Conservation (phyloP, 176 grass and related monocot species). For the Phyllostachys edulis region DNA sequence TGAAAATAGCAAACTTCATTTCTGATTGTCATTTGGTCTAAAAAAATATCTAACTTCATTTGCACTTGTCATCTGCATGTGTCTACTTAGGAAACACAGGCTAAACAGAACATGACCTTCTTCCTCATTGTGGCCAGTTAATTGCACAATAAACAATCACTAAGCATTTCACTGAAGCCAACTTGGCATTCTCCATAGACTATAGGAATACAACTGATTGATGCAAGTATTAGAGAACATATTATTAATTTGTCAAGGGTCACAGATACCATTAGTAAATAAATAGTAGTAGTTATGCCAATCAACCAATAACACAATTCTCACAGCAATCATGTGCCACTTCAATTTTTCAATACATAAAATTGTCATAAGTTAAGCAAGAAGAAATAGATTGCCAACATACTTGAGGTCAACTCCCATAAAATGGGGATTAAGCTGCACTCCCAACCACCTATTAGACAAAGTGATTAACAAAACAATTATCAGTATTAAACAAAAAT, state of each 20-base stretch:
- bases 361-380: not conserved
- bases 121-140: not conserved
- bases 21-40: not conserved
- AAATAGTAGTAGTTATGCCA: not conserved
- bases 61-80: not conserved
- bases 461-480: conserved; percentile 31
- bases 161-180: not conserved
- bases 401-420: conserved; percentile 99
- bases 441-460: conserved; percentile 83
- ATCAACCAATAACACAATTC: not conserved
- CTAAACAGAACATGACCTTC: not conserved
- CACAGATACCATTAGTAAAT: not conserved
- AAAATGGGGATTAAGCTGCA: conserved; percentile 98
- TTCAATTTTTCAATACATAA: not conserved
- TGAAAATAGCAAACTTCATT: not conserved
- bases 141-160: not conserved
- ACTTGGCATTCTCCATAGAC: not conserved
- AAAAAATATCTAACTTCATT: not conserved
- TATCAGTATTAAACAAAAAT: conserved; percentile 4
- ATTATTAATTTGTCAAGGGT: not conserved
- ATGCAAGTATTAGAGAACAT: not conserved
- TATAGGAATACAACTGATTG: not conserved
- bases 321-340: not conserved
- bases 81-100: conserved; percentile 9
- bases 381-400: conserved; percentile 30